phyloP scores from a whole-genome alignment of 2,329 filamentous ascomycete species.

The Colletotrichum paranaense region DNA sequence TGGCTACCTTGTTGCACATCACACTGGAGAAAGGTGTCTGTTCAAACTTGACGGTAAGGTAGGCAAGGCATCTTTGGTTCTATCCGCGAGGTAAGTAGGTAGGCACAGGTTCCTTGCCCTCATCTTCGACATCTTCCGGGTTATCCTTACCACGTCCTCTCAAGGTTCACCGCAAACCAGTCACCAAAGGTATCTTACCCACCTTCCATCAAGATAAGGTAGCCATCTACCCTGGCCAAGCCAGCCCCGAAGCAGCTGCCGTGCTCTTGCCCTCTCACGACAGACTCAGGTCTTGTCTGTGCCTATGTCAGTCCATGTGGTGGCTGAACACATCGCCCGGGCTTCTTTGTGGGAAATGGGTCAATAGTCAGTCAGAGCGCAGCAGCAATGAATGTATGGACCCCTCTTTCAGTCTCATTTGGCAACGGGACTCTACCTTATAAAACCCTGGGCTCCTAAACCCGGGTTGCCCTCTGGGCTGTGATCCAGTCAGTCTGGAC shows the following conservation, averaged over 20 bases:
- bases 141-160: background rate
- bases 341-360: background rate
- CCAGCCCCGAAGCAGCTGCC: background rate
- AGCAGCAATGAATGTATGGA: constrained; percentile 4
- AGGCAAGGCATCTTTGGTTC: too few relatives aligned
- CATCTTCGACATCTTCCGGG: background rate
- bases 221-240: background rate
- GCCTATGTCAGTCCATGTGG: constrained; percentile 1
- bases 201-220: background rate
- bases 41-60: too few relatives aligned
- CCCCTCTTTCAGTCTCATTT: background rate
- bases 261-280: background rate
- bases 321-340: constrained; percentile 4
- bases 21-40: background rate
- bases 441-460: constrained; percentile 4
- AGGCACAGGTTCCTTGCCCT: background rate
- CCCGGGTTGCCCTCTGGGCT: background rate
- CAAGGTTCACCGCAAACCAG: background rate
- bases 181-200: background rate
- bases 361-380: constrained; percentile 4
- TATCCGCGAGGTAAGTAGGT: too few relatives aligned
- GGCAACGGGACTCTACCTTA: background rate
- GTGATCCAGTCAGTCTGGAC: background rate
- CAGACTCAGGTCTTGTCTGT: constrained; percentile 3
- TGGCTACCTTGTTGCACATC: background rate